Evolutionary conservation across 2,329 filamentous ascomycete genomes (phyloP).

Genomic region (Cladophialophora carrionii): DNA sequence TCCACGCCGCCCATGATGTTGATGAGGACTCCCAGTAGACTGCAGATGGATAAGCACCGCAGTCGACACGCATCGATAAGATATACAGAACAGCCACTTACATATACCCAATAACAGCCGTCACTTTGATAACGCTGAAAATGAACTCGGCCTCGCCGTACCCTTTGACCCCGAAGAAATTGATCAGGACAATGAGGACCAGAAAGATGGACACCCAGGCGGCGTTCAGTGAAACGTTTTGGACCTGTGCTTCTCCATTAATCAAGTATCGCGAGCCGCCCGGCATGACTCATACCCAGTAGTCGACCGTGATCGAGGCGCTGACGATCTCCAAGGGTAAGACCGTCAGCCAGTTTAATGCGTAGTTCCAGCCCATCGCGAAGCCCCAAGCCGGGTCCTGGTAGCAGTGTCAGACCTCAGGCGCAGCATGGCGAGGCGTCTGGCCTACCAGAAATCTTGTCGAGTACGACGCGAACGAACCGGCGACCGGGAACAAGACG

Average conservation of each 20-base stretch:
- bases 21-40: conserved; percentile 74
- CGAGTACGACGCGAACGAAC: conserved; percentile 89
- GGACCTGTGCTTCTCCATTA: conserved; percentile 27
- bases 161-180: conserved; percentile 79
- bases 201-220: conserved; percentile 72
- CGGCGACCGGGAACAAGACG: conserved; percentile 85
- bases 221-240: conserved; percentile 43
- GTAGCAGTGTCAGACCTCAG: conserved; percentile 6
- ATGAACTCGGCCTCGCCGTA: conserved; percentile 84
- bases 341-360: conserved; percentile 79
- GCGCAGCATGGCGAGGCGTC: background rate
- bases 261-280: conserved; percentile 17
- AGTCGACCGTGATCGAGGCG: conserved; percentile 76
- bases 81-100: conserved; percentile 40
- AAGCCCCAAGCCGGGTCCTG: conserved; percentile 66
- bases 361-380: conserved; percentile 62
- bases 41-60: conserved; percentile 40
- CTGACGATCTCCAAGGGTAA: conserved; percentile 81
- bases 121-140: conserved; percentile 78
- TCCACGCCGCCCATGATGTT: conserved; percentile 66
- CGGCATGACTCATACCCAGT: conserved; percentile 57
- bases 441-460: conserved; percentile 70
- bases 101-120: conserved; percentile 82
- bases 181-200: conserved; percentile 70
- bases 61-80: background rate